Evolutionary conservation across 75 land plant species (phyloP), one percentile per base, ranked within the genome.

Genomic region (Picea sitchensis): DNA sequence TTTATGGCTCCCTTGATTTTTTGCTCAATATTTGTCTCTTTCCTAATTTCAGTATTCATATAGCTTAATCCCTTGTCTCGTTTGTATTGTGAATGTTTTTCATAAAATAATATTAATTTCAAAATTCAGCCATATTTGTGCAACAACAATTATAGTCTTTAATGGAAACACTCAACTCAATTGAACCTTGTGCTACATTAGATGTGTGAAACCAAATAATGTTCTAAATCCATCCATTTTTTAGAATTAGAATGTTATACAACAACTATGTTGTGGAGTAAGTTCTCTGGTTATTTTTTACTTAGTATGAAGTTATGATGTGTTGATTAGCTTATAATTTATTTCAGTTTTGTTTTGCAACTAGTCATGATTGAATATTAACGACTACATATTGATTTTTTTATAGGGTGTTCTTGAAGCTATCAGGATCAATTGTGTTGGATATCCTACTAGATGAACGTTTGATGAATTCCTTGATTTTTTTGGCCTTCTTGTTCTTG

Each of bases 151-250:
- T 93, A 38, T 90, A 90, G 77, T 85, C 90, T 20, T 80, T 93
- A 58, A 93, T 93, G 96, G 94, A 91, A 20, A 91, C 94, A 31
- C 77, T 93, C 62, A 93, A 78, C 63, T 81, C 88, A 15, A 93
- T 94, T 34, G 90, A 93, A 79, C 96, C 96, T 47, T 90, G 91
- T 26, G 0, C 78, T 93, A 93, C 63, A 92, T 93, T 26, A 80
- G 96, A 75, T 93, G 96, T 82, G 96, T 93, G 80, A 93, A 93
- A 82, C 96, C 96, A 61, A 93, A 93, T 59, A 91, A 90, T 87
- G 75, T 86, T 65, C 87, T 92, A 74, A 93, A 93, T 60, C 96
- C 96, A 77, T 83, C 92, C 8, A 91, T 91, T 31, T 93, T 93
- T 83, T 94, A 93, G 81, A 93, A 92, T 68, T 61, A 67, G 18